Base-by-base conservation (phyloP, 306 rosid species). In the Notholithocarpus densiflorus region DNA sequence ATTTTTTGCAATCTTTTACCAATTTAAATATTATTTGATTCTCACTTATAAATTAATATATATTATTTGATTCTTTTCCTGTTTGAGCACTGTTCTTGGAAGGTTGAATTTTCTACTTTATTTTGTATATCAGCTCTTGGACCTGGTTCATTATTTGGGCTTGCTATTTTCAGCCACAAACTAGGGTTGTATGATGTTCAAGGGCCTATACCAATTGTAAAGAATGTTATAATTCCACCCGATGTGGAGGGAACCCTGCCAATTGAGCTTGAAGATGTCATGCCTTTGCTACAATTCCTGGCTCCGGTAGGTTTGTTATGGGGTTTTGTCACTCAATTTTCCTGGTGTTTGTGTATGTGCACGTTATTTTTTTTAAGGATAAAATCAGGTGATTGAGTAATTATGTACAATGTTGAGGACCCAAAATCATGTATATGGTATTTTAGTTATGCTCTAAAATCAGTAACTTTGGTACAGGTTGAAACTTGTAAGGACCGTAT, bases 71-170 rank as follows among this genome's bases (percentile, higher is more conserved):
- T 23, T 76, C 51, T 43, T 68, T 80, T 80, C 66, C 81, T 77
- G 82, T 82, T 29, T 59, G 48, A 56, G 51, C 64, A 60, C 59
- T 60, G 48, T 80, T 69, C 54, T 72, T 43, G 71, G 82, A 83
- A 66, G 13, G 60, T 56, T 75, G 37, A 40, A 73, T 66, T 76
- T 45, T 59, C 53, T 57, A 3, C 31, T 72, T 62, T 24, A 62
- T 60, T 81, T 71, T 81, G 56, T 56, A 21, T 57, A 79, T 78
- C 89, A 95, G 98, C 97, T 86, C 95, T 95, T 81, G 87, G 87
- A 84, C 98, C 98, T 45, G 97, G 98, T 87, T 95, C 98, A 54
- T 91, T 95, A 75, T 95, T 95, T 83, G 98, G 98, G 80, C 95
- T 95, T 82, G 98, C 98, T 77, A 90, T 94, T 79, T 95, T 95